Conservation (phyloP, 2,329 filamentous ascomycete genomes). For the Hawksworthiomyces lignivorus region DNA sequence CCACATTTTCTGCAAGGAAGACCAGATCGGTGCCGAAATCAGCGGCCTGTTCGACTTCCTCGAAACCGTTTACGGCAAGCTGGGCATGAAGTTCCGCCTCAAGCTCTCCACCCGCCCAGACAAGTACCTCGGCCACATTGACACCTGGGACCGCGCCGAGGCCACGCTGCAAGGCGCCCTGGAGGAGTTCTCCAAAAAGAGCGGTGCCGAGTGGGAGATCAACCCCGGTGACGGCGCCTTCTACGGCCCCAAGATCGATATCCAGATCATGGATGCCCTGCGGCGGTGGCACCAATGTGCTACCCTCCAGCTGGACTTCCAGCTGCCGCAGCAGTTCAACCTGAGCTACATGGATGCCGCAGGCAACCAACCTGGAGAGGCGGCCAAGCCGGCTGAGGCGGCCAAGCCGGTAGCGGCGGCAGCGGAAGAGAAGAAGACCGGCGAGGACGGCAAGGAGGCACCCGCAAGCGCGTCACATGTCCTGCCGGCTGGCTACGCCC, state of each 20-base stretch:
- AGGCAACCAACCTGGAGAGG: constrained; percentile 7
- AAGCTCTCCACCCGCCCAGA: constrained; percentile 88
- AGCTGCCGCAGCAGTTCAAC: constrained; percentile 31
- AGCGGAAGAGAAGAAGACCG: constrained; percentile 13
- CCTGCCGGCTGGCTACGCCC: constrained; percentile 61
- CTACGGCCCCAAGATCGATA: constrained; percentile 98
- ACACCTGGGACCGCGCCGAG: constrained; percentile 87
- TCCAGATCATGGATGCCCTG: constrained; percentile 84
- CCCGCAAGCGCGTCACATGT: constrained; percentile 33
- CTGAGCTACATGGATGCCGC: constrained; percentile 22
- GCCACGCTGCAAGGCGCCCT: constrained; percentile 70
- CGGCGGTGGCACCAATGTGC: constrained; percentile 73
- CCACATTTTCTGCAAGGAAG: constrained; percentile 74
- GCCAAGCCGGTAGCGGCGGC: constrained; percentile 4
- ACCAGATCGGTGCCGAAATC: constrained; percentile 69
- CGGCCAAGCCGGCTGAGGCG: background rate
- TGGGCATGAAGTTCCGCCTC: constrained; percentile 86
- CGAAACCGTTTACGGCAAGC: constrained; percentile 63
- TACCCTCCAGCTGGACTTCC: constrained; percentile 91
- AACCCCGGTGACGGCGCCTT: constrained; percentile 96
- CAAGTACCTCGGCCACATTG: constrained; percentile 77
- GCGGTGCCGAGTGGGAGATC: constrained; percentile 67
- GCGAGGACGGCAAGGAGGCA: constrained; percentile 30
- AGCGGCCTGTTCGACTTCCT: constrained; percentile 83
- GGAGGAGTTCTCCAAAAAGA: constrained; percentile 59